phyloP scores from a whole-genome alignment of 371 early-diverging fungal species.

The Rhizopus microsporus region DNA sequence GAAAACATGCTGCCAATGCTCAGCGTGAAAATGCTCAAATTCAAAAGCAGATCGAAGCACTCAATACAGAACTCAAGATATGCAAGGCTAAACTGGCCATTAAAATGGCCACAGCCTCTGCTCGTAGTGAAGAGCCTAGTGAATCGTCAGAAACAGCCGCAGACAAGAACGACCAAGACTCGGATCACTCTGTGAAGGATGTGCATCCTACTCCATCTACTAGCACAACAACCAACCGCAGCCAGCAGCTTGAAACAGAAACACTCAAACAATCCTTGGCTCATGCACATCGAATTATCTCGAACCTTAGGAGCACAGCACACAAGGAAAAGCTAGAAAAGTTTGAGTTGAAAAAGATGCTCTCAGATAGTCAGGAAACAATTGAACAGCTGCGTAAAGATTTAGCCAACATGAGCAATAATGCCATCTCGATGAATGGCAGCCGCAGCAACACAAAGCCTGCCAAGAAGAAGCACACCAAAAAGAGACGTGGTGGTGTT shows the following conservation, averaged over 20 bases:
- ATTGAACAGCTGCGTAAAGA: slow-evolving; percentile 64
- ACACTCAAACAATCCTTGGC: slow-evolving; percentile 49
- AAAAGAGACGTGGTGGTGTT: slow-evolving; percentile 19
- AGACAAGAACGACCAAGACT: slow-evolving; percentile 3
- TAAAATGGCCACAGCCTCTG: slow-evolving; percentile 21
- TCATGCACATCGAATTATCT: slow-evolving; percentile 55
- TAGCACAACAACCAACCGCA: slow-evolving; percentile 19
- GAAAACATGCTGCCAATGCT: slow-evolving; percentile 53
- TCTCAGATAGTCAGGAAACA: slow-evolving; percentile 65
- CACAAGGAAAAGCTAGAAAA: slow-evolving; percentile 58
- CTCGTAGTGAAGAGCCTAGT: slow-evolving; percentile 8
- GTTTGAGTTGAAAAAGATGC: slow-evolving; percentile 61
- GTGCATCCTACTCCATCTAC: slow-evolving; percentile 5
- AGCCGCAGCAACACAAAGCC: slow-evolving; percentile 9
- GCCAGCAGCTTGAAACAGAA: slow-evolving; percentile 42
- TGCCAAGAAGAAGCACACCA: slow-evolving; percentile 14
- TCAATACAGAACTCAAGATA: slow-evolving; percentile 57
- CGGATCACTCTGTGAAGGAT: slow-evolving; percentile 5
- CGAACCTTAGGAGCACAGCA: slow-evolving; percentile 46
- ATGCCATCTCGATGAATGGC: slow-evolving; percentile 6
- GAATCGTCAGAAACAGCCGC: background rate
- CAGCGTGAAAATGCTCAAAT: slow-evolving; percentile 68
- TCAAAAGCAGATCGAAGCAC: slow-evolving; percentile 57
- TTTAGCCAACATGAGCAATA: slow-evolving; percentile 21
- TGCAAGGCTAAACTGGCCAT: slow-evolving; percentile 40